These are phyloP conservation scores for Podosphaera xanthii DNA, from an alignment of 2,329 filamentous ascomycete genomes.

Conservation along the genomic window DNA sequence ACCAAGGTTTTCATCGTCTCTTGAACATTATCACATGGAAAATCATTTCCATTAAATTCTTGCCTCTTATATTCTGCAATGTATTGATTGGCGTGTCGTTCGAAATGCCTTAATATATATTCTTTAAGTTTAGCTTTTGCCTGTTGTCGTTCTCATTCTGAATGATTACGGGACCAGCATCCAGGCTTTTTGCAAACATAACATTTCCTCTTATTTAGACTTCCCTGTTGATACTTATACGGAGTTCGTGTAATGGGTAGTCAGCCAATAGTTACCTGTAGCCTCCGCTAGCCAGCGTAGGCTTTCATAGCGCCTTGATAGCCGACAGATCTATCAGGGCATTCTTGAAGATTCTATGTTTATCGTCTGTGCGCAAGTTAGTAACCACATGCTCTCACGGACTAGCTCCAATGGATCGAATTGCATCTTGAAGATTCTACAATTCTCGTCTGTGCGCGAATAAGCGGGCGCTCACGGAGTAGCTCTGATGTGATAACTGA, in stretches of 20 bases:
- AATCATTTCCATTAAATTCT: neutral
- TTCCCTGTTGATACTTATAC: neutral
- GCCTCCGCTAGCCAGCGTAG: too few relatives aligned
- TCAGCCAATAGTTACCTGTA: too few relatives aligned
- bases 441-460: too few relatives aligned
- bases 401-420: too few relatives aligned
- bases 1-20: neutral
- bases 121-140: neutral
- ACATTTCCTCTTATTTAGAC: neutral
- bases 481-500: too few relatives aligned
- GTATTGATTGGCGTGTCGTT: neutral
- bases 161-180: neutral
- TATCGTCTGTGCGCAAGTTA: too few relatives aligned
- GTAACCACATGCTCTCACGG: too few relatives aligned
- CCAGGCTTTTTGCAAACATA: neutral
- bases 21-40: slow-evolving; percentile 1
- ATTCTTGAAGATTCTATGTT: too few relatives aligned
- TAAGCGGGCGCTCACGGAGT: too few relatives aligned
- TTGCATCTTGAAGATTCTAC: too few relatives aligned
- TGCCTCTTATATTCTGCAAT: neutral
- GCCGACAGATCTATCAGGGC: too few relatives aligned
- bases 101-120: neutral
- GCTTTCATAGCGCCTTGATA: too few relatives aligned
- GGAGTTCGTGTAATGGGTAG: neutral
- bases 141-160: neutral